Evolutionary conservation across 2,329 filamentous ascomycete genomes (phyloP).

Genomic region (Hypoxylon rubiginosum): DNA sequence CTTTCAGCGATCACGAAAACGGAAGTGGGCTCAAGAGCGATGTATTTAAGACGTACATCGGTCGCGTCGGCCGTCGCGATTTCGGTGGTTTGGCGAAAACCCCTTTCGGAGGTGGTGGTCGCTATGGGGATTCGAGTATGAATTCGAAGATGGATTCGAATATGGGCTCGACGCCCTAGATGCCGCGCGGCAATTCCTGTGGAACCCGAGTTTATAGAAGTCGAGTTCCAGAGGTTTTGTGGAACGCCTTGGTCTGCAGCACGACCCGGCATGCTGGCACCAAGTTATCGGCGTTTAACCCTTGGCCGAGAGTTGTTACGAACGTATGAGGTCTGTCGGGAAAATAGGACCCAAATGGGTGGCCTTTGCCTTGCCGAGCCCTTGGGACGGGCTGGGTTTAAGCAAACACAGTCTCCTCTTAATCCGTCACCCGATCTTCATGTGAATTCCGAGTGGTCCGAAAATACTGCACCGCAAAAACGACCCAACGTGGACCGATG

Average conservation of each 20-base stretch:
- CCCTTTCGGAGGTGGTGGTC: not conserved
- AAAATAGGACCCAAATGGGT: conserved; percentile 4
- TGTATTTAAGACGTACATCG: conserved; percentile 51
- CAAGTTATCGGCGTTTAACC: conserved; percentile 24
- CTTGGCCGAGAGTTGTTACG: conserved; percentile 20
- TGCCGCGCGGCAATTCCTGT: conserved; percentile 36
- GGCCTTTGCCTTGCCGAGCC: conserved; percentile 29
- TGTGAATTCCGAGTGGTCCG: conserved; percentile 38
- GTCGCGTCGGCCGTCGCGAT: conserved; percentile 52
- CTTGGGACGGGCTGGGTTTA: conserved; percentile 24
- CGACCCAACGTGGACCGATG: not conserved
- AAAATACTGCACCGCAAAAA: conserved; percentile 6
- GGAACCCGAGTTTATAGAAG: conserved; percentile 11
- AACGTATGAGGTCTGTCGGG: conserved; percentile 17
- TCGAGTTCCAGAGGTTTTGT: conserved; percentile 8
- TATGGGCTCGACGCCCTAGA: conserved; percentile 6
- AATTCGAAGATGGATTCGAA: not conserved
- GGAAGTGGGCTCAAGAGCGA: conserved; percentile 40
- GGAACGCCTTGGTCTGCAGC: conserved; percentile 20
- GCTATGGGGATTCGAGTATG: not conserved
- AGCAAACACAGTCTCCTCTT: conserved; percentile 31
- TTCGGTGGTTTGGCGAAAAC: too few species aligned
- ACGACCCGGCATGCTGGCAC: conserved; percentile 23
- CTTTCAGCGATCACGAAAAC: conserved; percentile 50
- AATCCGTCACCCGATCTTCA: conserved; percentile 17